Percentiles rank a stretch among this genome's conserved stretches.
Evolutionary conservation across 257 asterid genomes (phyloP).

Genomic region (Solanum tarijense): DNA sequence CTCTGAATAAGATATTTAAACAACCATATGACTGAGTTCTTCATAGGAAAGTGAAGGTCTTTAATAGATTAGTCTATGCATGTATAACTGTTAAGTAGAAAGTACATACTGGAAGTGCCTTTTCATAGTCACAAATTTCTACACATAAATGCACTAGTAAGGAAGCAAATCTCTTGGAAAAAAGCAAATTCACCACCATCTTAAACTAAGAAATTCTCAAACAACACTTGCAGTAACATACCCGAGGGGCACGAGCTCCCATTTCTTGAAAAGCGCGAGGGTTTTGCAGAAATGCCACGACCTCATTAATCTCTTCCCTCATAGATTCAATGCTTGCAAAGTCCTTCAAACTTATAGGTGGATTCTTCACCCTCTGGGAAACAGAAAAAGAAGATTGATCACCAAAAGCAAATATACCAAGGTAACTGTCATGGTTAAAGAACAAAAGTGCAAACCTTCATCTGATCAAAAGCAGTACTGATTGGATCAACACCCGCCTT

Average conservation of each 20-base stretch:
- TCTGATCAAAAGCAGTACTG: constrained; percentile 92
- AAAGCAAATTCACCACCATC: neutral
- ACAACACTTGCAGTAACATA: constrained; percentile 21
- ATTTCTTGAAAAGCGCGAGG: constrained; percentile 89
- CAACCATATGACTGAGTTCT: neutral
- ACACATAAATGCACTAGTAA: neutral
- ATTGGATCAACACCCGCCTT: constrained; percentile 84
- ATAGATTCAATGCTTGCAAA: constrained; percentile 92
- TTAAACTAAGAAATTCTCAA: constrained; percentile 1
- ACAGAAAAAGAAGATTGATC: constrained; percentile 15
- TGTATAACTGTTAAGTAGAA: neutral
- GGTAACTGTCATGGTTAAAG: neutral
- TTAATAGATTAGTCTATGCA: neutral
- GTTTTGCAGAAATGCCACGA: constrained; percentile 87
- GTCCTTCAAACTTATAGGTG: constrained; percentile 83
- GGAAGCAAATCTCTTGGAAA: neutral
- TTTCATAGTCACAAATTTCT: neutral
- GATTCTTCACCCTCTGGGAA: constrained; percentile 81
- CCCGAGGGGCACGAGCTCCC: constrained; percentile 99
- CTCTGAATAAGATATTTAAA: neutral
- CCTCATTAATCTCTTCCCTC: constrained; percentile 94
- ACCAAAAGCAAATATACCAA: neutral
- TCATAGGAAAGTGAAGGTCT: neutral
- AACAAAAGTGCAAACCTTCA: constrained; percentile 59
- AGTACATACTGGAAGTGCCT: neutral